A percentile compares a stretch with the other conserved stretches of the same genome.
Conservation (phyloP, 129 eudicot genomes). For the Heracleum sosnowskyi region DNA sequence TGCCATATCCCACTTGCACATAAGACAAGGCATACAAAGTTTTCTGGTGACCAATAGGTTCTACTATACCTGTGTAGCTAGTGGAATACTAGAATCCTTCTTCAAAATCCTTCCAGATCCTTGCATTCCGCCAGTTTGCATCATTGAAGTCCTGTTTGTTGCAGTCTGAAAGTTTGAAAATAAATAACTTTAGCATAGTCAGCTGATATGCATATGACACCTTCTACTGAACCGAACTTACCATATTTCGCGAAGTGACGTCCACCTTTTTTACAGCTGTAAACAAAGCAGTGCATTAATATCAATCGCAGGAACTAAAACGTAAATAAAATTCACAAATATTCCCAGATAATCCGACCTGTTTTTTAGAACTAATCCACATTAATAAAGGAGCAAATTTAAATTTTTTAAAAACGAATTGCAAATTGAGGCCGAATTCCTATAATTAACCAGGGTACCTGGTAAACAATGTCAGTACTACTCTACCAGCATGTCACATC, state of each 20-base stretch:
- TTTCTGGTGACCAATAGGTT: neutral
- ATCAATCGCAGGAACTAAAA: neutral
- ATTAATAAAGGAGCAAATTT: neutral
- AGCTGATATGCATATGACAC: neutral
- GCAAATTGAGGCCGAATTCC: neutral
- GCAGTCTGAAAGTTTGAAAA: conserved; percentile 19
- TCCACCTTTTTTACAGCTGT: conserved; percentile 59
- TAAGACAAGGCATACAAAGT: neutral
- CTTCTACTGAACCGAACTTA: conserved; percentile 19
- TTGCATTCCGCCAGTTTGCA: conserved; percentile 19
- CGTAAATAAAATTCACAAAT: neutral
- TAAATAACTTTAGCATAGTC: neutral
- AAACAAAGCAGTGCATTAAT: conserved; percentile 6
- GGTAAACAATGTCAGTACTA: neutral
- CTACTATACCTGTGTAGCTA: conserved; percentile 25
- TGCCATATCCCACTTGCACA: neutral
- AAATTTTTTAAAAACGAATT: neutral
- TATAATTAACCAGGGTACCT: neutral
- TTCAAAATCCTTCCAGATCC: conserved; percentile 31
- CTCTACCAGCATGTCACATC: neutral
- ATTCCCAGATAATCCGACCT: neutral
- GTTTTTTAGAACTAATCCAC: neutral
- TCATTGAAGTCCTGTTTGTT: conserved; percentile 22
- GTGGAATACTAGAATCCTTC: conserved; percentile 21
- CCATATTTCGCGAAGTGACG: conserved; percentile 36